Evolutionary conservation across 2,329 filamentous ascomycete species (phyloP), one percentile per base, ranked within the genome.

Genomic region (Domatiomyces catenatus): DNA sequence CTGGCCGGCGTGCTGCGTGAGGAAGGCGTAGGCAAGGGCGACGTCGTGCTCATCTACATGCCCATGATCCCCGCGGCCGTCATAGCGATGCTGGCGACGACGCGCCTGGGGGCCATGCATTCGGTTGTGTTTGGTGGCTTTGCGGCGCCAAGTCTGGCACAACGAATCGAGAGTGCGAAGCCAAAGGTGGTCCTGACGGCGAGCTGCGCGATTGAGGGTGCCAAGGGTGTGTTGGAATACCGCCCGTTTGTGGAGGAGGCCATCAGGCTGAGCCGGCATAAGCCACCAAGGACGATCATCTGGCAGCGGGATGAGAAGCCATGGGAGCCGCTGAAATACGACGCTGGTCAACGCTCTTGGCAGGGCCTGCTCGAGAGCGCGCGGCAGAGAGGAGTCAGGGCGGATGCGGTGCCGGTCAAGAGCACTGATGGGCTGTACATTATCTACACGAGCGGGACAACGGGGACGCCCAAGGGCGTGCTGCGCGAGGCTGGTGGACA

Each of bases 121-220:
- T 81, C 86, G 2, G 86, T 94, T 3, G 90, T 96, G 2, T 95
- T 95, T 66, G 90, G 90, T 43, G 89, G 90, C 0, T 96, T 96
- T 64, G 87, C 86, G 0, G 74, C 88, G 0, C 72, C 75, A 8
- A 85, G 88, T 3, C 73, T 95, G 44, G 86, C 88, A 1, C 89
- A 95, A 67, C 77, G 89, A 22, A 94, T 96, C 57, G 87, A 94
- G 48, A 84, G 85, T 0, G 86, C 84, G 6, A 76, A 76, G 32
- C 86, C 89, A 6, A 77, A 77, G 7, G 80, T 77, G 8, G 79
- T 95, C 47, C 76, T 95, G 64, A 94, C 89, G 0, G 88, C 89
- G 0, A 94, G 86, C 7, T 95, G 89, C 66, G 89, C 89, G 32
- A 89, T 95, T 50, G 89, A 95, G 60, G 89, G 88, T 3, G 73